Evolutionary conservation across 2,329 filamentous ascomycete species (phyloP), one percentile per base, ranked within the genome.

Genomic region (Penicillium sp.): DNA sequence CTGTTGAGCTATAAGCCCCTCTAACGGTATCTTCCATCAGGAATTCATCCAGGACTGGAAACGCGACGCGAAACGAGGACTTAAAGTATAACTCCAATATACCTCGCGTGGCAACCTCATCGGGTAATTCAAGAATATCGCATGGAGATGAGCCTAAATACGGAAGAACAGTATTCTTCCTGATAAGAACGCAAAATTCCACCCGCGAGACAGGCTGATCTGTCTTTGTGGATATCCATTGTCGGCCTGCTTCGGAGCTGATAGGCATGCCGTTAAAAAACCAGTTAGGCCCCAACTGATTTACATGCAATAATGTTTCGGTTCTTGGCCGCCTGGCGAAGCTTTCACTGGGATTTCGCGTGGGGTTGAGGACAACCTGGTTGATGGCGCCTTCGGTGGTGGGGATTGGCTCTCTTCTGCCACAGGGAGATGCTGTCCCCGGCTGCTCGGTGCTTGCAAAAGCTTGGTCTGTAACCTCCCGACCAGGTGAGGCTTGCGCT

Each of bases 181-280:
- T 42, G 4, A 48, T 45, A 9, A 47, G 55, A 22, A 57, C 57
- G n/a, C 24, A 27, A n/a, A 62, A 57, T 11, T 58, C 57, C 10
- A 14, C 40, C 46, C 24, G 32, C 8, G 44, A 50, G 7, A 57
- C 38, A n/a, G 18, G 9, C 45, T 62, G 59, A 34, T 31, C 55
- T 2, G 59, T 62, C 50, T 52, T 56, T 32, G 42, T 34, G 42
- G 57, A 58, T n/a, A 62, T 32, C 59, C 59, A 62, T n/a, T 38
- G 40, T 1, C 16, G n/a, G 22, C 59, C 59, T 38, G 43, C 54
- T 47, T 60, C 49, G 2, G 59, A 58, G 22, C 34, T 47, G 5
- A 62, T 59, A 5, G 59, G 22, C n/a, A 62, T 60, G 2, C 58
- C 58, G 40, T 59, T 55, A 16, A 62, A 62, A 41, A 48, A 62